Evolutionary conservation across 2,329 filamentous ascomycete species (phyloP).

Genomic region (Clonostachys solani): DNA sequence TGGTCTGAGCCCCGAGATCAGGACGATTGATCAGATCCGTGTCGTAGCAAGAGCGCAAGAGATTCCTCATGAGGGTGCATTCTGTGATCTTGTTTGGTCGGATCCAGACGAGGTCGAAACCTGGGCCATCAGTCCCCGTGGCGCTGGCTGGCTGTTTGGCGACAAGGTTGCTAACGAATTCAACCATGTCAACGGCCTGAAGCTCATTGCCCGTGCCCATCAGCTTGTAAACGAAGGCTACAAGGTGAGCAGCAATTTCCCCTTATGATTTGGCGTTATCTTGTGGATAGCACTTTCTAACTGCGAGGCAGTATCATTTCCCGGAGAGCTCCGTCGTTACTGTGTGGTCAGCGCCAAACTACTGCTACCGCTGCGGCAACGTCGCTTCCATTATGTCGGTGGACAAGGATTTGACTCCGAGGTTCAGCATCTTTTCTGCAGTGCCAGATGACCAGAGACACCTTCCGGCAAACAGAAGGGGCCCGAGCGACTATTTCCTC

Average conservation of each 20-base stretch:
- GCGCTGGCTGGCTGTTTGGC: slow-evolving; percentile 97
- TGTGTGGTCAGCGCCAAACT: slow-evolving; percentile 97
- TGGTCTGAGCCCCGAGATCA: slow-evolving; percentile 82
- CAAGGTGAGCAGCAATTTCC: slow-evolving; percentile 55
- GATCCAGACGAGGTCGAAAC: slow-evolving; percentile 97
- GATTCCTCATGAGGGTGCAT: slow-evolving; percentile 96
- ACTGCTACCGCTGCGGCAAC: slow-evolving; percentile 93
- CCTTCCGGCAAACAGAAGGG: slow-evolving; percentile 66
- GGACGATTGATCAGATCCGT: slow-evolving; percentile 98
- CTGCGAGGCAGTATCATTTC: slow-evolving; percentile 73
- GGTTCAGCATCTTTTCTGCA: slow-evolving; percentile 88
- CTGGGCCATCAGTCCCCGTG: slow-evolving; percentile 89
- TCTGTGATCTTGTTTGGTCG: slow-evolving; percentile 97
- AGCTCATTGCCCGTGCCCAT: slow-evolving; percentile 93
- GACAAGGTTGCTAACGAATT: slow-evolving; percentile 98
- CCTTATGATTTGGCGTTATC: not conserved
- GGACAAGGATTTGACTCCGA: slow-evolving; percentile 77
- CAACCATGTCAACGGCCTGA: slow-evolving; percentile 93
- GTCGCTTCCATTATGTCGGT: slow-evolving; percentile 96
- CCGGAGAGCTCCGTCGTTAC: slow-evolving; percentile 93
- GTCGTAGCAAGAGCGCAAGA: slow-evolving; percentile 97
- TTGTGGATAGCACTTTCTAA: not conserved
- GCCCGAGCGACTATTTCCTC: slow-evolving; percentile 68
- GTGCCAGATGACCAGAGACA: slow-evolving; percentile 84
- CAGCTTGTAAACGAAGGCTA: slow-evolving; percentile 98